Evolutionary conservation across 352 stramenopile genomes (phyloP).

Genomic region (Phytopythium litorale): DNA sequence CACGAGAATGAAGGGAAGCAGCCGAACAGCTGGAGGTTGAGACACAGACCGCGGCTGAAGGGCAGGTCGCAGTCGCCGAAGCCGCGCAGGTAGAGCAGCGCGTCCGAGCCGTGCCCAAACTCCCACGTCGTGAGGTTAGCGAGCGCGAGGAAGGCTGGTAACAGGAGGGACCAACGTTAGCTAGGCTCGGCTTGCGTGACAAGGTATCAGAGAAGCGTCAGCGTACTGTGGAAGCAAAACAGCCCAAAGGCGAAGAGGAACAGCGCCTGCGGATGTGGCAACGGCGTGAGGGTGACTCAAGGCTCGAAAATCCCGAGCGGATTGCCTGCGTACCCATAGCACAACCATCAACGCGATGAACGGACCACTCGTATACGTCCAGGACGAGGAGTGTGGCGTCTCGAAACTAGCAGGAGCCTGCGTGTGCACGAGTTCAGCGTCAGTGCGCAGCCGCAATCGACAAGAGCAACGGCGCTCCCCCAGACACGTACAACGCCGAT

Average conservation of each 20-base stretch:
- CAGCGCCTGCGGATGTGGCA: conserved; percentile 3
- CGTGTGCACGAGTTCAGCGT: conserved; percentile 1
- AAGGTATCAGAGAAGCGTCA: not conserved
- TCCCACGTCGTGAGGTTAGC: conserved; percentile 74
- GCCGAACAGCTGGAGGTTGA: conserved; percentile 46
- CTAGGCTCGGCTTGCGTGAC: not conserved
- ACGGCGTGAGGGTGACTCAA: not conserved
- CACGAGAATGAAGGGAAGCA: conserved; percentile 7
- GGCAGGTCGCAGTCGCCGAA: conserved; percentile 68
- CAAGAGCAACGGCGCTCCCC: not conserved
- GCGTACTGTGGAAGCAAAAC: conserved; percentile 34
- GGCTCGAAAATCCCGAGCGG: not conserved
- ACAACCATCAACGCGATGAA: conserved; percentile 16
- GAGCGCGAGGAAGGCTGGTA: conserved; percentile 43
- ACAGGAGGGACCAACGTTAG: not conserved
- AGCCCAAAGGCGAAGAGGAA: conserved; percentile 19
- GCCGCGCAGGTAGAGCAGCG: conserved; percentile 60
- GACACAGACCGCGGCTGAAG: conserved; percentile 41
- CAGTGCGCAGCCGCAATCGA: not conserved
- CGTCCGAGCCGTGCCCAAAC: conserved; percentile 38
- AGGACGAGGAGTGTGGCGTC: conserved; percentile 10
- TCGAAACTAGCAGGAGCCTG: conserved; percentile 13
- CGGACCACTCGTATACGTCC: conserved; percentile 17
- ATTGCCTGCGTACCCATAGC: conserved; percentile 20
- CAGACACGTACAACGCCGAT: conserved; percentile 18